Evolutionary conservation across 768 basidiomycete species (phyloP), one percentile per base, ranked within the genome.

Genomic region (Phanerodontia chrysosporium): DNA sequence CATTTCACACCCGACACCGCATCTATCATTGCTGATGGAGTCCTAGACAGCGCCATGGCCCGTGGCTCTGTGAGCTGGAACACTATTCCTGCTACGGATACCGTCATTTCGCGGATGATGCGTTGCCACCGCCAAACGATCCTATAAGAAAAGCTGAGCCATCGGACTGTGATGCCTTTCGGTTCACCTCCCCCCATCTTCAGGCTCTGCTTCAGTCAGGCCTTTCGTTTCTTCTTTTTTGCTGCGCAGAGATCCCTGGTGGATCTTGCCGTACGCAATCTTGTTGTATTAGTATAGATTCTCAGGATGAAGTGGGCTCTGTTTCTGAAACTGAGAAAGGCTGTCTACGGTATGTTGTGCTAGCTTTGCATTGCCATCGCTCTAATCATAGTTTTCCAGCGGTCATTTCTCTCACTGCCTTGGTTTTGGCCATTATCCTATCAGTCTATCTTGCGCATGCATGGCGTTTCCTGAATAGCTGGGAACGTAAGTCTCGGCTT

Each of bases 151-250:
- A 32, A 14, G 27, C 49, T 13, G 28, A 29, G 22, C 1, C 28
- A 21, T 22, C 18, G 30, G 22, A 21, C 13, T 28, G 4, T 30
- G 27, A n/a, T 16, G 29, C 16, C 22, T 27, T 28, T 27, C 36
- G 52, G 16, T 44, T 60, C 22, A 35, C 58, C 57, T 64, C 60
- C 58, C 59, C 65, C 66, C 64, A 35, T 51, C 57, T 7, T 13
- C 12, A 63, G 69, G 66, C 61, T 54, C 66, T 67, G 69, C 67
- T 65, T 65, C 65, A 65, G 69, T 67, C 69, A 67, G 66, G 66
- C 66, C 53, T 39, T 63, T 60, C 58, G 39, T 65, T 65, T 62
- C 59, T 65, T 62, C 58, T 65, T 64, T 53, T 9, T 42, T 4
- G 39, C 39, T 9, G 10, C 8, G 8, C 39, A 42, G 58, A 53